Evolutionary conservation across 2,329 filamentous ascomycete genomes (phyloP).

Genomic region (Coniosporium tulheliwenetii): DNA sequence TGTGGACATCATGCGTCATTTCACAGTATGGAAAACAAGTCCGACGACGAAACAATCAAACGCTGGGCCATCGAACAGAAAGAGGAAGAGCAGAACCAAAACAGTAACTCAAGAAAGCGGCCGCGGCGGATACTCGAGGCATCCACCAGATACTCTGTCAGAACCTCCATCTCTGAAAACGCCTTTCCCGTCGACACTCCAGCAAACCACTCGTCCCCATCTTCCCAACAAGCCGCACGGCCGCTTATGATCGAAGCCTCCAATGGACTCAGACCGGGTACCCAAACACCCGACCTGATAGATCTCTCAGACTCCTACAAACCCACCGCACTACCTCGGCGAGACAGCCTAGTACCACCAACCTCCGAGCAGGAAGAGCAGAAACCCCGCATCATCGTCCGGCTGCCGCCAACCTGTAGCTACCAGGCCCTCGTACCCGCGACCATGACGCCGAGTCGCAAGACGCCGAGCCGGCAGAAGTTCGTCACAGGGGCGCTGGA

Average conservation of each 20-base stretch:
- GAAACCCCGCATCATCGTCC: too few relatives aligned
- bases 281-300: not conserved
- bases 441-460: too few relatives aligned
- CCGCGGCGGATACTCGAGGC: not conserved
- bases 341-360: not conserved
- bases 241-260: not conserved
- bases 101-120: not conserved
- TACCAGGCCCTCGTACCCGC: too few relatives aligned
- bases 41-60: conserved; percentile 29
- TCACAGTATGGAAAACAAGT: conserved; percentile 35
- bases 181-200: not conserved
- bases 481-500: too few relatives aligned
- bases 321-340: not conserved
- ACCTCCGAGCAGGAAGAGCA: not conserved
- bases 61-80: conserved; percentile 23
- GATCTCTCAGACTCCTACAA: not conserved
- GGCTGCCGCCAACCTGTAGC: too few relatives aligned
- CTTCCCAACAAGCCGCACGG: not conserved
- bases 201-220: not conserved
- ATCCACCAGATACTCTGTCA: not conserved
- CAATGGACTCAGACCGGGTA: not conserved
- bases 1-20: conserved; percentile 39
- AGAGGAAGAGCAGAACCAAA: conserved; percentile 11
- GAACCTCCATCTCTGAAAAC: not conserved
- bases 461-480: too few relatives aligned